Percentiles rank a stretch among this genome's conserved stretches.
Conservation (phyloP, 2,329 filamentous ascomycete species). For the Diplocarpon rosae region DNA sequence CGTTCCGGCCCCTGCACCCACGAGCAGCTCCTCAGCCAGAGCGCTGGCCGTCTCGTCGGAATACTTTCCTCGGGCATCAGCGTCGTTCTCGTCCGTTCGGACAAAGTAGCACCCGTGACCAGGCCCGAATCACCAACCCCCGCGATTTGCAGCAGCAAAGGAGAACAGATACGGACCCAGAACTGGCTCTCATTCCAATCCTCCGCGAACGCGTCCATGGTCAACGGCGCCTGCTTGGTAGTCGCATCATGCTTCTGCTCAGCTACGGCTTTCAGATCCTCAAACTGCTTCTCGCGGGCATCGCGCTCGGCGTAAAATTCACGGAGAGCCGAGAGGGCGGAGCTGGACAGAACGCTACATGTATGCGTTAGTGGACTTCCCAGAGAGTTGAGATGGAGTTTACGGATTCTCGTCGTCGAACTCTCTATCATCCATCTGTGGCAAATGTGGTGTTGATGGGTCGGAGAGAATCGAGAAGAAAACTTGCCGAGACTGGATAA, state of each 20-base stretch:
- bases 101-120: too few species aligned
- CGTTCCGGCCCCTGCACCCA: constrained; percentile 44
- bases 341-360: constrained; percentile 49
- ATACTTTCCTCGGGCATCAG: constrained; percentile 37
- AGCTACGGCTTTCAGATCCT: constrained; percentile 51
- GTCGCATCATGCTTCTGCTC: constrained; percentile 37
- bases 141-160: too few species aligned
- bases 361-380: neutral
- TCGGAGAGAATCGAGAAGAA: neutral
- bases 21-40: constrained; percentile 54
- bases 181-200: constrained; percentile 81
- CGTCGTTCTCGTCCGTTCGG: too few species aligned
- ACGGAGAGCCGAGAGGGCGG: constrained; percentile 57
- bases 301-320: constrained; percentile 67
- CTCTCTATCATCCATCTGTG: constrained; percentile 10
- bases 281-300: constrained; percentile 52
- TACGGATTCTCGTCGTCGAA: constrained; percentile 17
- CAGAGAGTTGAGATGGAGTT: neutral
- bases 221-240: constrained; percentile 26
- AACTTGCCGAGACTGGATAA: constrained; percentile 6
- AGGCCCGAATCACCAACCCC: too few species aligned
- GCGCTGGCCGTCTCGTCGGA: constrained; percentile 57
- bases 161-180: constrained; percentile 46
- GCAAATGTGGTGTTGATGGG: neutral
- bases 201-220: constrained; percentile 64